Conservation (phyloP, 2,329 filamentous ascomycete genomes). For the Thermomyces lanuginosus region DNA sequence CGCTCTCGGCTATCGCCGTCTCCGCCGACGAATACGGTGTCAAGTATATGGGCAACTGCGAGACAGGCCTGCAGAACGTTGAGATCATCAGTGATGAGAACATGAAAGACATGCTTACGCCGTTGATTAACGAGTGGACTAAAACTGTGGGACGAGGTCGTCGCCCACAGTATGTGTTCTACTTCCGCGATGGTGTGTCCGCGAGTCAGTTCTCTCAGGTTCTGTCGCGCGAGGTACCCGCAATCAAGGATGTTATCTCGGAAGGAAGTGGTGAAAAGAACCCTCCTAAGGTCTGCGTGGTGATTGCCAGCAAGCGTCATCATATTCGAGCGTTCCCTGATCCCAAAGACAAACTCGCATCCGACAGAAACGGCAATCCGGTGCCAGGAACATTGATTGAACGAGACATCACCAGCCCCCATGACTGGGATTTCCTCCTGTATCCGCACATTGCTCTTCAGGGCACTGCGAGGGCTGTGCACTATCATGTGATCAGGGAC, state of each 20-base stretch:
- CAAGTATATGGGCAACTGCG: slow-evolving; percentile 61
- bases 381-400: slow-evolving; percentile 79
- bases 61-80: slow-evolving; percentile 67
- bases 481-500: slow-evolving; percentile 80
- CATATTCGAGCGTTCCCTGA: slow-evolving; percentile 85
- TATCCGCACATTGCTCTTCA: slow-evolving; percentile 67
- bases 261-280: slow-evolving; percentile 21
- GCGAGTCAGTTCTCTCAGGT: slow-evolving; percentile 75
- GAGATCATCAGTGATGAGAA: slow-evolving; percentile 62
- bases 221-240: slow-evolving; percentile 56
- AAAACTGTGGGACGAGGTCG: slow-evolving; percentile 35
- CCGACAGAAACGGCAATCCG: slow-evolving; percentile 65
- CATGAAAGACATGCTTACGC: slow-evolving; percentile 47
- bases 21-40: slow-evolving; percentile 55
- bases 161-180: slow-evolving; percentile 61
- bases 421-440: slow-evolving; percentile 75
- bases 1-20: slow-evolving; percentile 75
- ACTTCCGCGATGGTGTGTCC: slow-evolving; percentile 82
- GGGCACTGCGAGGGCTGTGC: slow-evolving; percentile 79
- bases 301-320: slow-evolving; percentile 84
- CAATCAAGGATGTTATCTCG: slow-evolving; percentile 48
- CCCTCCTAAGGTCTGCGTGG: slow-evolving; percentile 59
- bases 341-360: slow-evolving; percentile 29
- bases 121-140: slow-evolving; percentile 51
- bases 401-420: slow-evolving; percentile 74